Base-by-base conservation (phyloP, 345 rosid genomes). In the Durio zibethinus region DNA sequence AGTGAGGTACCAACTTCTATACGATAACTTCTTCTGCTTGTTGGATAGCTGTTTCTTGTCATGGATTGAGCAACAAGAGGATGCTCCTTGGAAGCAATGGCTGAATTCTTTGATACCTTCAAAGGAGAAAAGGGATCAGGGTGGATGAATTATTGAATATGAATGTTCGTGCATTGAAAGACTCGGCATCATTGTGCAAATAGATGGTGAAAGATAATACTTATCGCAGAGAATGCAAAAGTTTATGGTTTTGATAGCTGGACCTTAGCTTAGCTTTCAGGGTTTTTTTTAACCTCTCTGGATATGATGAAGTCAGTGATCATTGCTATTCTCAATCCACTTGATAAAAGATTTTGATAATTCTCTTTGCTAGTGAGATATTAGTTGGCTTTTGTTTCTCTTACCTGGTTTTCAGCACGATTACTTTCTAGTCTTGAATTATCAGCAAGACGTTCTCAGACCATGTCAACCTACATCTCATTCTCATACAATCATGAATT, bases 11-110 rank as follows among this genome's bases (percentile, higher is more conserved):
- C 86, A 83, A 40, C 81, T 85, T 15, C 77, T 81, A 38, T 83
- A 85, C 25, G 88, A 77, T 27, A 83, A 83, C 66, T 38, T 74
- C 35, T 85, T 85, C 76, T 83, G 84, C 80, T 66, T 85, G 84
- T 73, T 85, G 72, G 88, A 83, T 76, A 85, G 88, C 43, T 85
- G 86, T 65, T 85, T 85, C 63, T 78, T 85, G 23, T 83, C 86
- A 18, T 85, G 88, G 88, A 3, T 83, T 27, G 86, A 85, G 76
- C 88, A 85, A 72, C 88, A 85, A 66, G 75, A 79, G 42, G 80
- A 83, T 79, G 88, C 84, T 71, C 43, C 86, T 31, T 85, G 88
- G 84, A 85, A 81, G 78, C 68, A 77, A 29, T 70, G 86, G 82
- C 59, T 85, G 77, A 75, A 50, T 25, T 77, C 82, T 52, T 68